phyloP scores from a whole-genome alignment of 129 eudicot species.

The Ambrosia trifida region DNA sequence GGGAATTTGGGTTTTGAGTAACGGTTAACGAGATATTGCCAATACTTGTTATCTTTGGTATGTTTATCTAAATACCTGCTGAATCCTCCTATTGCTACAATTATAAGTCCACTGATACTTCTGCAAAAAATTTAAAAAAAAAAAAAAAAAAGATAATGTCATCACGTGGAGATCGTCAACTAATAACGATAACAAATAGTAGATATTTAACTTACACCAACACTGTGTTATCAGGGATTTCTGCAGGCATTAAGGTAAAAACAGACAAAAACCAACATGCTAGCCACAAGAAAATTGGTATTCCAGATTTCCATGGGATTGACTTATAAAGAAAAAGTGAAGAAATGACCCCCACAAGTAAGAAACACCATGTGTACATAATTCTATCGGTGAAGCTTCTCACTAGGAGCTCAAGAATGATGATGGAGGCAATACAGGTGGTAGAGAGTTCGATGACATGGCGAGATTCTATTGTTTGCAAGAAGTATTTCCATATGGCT shows the following conservation, averaged over 20 bases:
- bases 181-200: slow-evolving; percentile 9
- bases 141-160: not conserved
- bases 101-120: slow-evolving; percentile 62
- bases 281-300: slow-evolving; percentile 61
- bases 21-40: slow-evolving; percentile 48
- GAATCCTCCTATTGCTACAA: slow-evolving; percentile 61
- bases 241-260: slow-evolving; percentile 98
- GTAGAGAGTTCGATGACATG: slow-evolving; percentile 54
- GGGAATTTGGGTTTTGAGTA: slow-evolving; percentile 54
- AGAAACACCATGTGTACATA: slow-evolving; percentile 88
- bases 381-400: slow-evolving; percentile 91
- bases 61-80: slow-evolving; percentile 58
- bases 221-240: slow-evolving; percentile 92
- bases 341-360: slow-evolving; percentile 62
- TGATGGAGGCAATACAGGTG: slow-evolving; percentile 49
- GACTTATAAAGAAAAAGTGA: slow-evolving; percentile 53
- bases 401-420: slow-evolving; percentile 84
- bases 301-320: slow-evolving; percentile 51
- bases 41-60: slow-evolving; percentile 54
- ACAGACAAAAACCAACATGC: slow-evolving; percentile 87
- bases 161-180: not conserved
- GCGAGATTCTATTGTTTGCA: slow-evolving; percentile 46
- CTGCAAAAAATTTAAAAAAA: slow-evolving; percentile 50
- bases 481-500: slow-evolving; percentile 63
- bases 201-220: slow-evolving; percentile 68